A percentile compares a stretch with the other conserved stretches of the same genome.
These are phyloP conservation scores for Coelastrella sp. DNA, from an alignment of 139 green algal genomes.

Conservation along the genomic window DNA sequence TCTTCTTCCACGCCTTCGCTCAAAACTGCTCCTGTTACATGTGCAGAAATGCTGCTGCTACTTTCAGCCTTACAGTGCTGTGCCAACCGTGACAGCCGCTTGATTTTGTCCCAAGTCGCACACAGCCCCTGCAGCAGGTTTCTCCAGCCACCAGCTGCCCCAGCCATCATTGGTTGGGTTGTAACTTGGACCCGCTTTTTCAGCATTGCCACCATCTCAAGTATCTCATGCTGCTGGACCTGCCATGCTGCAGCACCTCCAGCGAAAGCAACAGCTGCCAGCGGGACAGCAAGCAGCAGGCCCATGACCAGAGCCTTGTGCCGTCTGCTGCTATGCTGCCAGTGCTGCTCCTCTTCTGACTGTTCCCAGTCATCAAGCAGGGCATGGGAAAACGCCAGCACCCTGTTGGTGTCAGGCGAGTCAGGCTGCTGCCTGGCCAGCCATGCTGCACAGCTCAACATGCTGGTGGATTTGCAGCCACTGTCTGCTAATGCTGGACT, in stretches of 20 bases:
- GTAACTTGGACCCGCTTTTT: too few species aligned
- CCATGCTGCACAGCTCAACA: background rate
- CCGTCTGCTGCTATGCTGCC: background rate
- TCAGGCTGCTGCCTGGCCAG: background rate
- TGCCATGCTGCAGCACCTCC: conserved; percentile 19
- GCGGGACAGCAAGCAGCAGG: background rate
- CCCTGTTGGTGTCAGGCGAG: background rate
- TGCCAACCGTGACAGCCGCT: too few species aligned
- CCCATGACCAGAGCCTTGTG: background rate
- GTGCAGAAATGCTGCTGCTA: background rate
- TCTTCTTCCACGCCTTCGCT: background rate
- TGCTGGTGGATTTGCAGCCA: background rate
- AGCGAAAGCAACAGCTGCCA: background rate
- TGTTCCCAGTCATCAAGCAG: background rate
- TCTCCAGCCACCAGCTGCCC: background rate
- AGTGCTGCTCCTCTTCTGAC: background rate
- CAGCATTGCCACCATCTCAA: background rate
- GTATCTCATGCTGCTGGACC: background rate
- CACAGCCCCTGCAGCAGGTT: background rate
- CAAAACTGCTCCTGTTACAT: background rate
- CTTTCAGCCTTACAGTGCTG: background rate
- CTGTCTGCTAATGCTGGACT: background rate
- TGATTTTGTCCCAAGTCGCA: too few species aligned
- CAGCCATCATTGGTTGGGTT: too few species aligned
- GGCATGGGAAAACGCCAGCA: background rate